These are phyloP conservation scores for Cenchrus purpureus DNA, from an alignment of 176 grass and related monocot genomes.

Conservation along the genomic window DNA sequence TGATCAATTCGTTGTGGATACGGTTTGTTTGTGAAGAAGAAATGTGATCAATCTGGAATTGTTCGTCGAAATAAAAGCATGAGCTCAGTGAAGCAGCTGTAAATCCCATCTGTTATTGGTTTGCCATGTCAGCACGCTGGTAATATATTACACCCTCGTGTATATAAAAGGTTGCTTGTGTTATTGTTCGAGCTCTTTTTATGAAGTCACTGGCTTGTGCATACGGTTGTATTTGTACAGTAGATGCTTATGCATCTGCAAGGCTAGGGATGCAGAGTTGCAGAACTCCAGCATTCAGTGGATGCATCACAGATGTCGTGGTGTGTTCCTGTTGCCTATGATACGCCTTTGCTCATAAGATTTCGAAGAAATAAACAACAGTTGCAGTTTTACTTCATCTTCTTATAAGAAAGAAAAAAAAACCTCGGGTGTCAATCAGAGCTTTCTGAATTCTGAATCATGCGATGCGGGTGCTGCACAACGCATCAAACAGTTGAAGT, in stretches of 20 bases:
- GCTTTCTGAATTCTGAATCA: slow-evolving; percentile 5
- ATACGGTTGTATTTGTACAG: too few relatives aligned
- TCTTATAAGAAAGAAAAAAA: background rate
- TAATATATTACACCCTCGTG: slow-evolving; percentile 15
- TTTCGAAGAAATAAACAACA: background rate
- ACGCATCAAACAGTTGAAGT: background rate
- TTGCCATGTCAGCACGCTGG: background rate
- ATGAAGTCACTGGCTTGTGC: background rate
- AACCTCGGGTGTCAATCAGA: background rate
- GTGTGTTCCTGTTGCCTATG: background rate
- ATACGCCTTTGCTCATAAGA: background rate
- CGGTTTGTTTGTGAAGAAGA: background rate
- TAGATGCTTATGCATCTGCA: background rate
- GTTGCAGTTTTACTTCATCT: background rate
- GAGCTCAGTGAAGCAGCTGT: background rate
- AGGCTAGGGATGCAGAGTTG: background rate
- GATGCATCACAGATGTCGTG: background rate
- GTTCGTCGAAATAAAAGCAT: slow-evolving; percentile 44
- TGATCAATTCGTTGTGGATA: background rate
- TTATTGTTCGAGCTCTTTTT: background rate
- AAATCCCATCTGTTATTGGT: slow-evolving; percentile 1
- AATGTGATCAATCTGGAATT: background rate
- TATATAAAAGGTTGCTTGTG: background rate
- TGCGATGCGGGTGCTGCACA: background rate
- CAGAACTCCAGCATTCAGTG: background rate